Conservation (phyloP, 202 grass and related monocot genomes). For the Saccharum hybrid region DNA sequence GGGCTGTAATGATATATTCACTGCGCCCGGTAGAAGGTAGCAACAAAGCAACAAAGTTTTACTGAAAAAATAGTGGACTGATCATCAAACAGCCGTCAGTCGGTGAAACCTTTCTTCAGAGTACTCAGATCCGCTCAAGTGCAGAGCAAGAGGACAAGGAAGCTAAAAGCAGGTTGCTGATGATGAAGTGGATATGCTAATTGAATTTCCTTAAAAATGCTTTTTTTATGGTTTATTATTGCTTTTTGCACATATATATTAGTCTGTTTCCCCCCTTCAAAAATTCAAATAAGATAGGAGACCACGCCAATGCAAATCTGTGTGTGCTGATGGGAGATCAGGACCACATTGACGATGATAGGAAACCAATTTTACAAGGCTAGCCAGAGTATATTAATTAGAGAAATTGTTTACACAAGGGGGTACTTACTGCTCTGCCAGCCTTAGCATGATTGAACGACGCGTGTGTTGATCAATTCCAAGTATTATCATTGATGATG, state of each 20-base stretch:
- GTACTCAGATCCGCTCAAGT: neutral
- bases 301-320: slow-evolving; percentile 33
- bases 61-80: slow-evolving; percentile 36
- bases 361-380: slow-evolving; percentile 43
- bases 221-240: slow-evolving; percentile 24
- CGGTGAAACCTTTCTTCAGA: slow-evolving; percentile 31
- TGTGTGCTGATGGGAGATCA: slow-evolving; percentile 39
- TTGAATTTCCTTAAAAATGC: neutral
- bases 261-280: neutral
- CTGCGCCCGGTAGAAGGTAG: slow-evolving; percentile 25
- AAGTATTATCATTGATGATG: neutral
- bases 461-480: neutral
- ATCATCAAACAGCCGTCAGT: neutral
- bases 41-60: slow-evolving; percentile 4
- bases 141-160: slow-evolving; percentile 47
- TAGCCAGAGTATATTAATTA: slow-evolving; percentile 25
- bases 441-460: neutral
- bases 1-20: slow-evolving; percentile 22
- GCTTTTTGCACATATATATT: neutral
- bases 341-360: slow-evolving; percentile 57
- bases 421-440: neutral
- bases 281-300: slow-evolving; percentile 44
- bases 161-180: slow-evolving; percentile 32
- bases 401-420: slow-evolving; percentile 18
- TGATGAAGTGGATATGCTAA: slow-evolving; percentile 31